Evolutionary conservation across 2,329 filamentous ascomycete genomes (phyloP).

Genomic region (Sphaceloma murrayae): DNA sequence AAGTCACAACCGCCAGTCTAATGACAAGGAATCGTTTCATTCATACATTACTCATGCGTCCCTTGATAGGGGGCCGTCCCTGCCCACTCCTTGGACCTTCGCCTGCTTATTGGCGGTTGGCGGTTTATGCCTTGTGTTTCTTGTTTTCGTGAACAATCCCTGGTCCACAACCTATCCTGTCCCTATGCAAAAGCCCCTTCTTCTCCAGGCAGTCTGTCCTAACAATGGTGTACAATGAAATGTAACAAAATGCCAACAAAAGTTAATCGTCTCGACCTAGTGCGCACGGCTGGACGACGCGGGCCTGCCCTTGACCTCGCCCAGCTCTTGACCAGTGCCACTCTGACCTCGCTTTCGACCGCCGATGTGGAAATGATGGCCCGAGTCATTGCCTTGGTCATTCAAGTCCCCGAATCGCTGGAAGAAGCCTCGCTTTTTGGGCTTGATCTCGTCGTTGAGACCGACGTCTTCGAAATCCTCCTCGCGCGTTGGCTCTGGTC

Average conservation of each 20-base stretch:
- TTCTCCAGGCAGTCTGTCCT: background rate
- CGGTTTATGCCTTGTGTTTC: no score
- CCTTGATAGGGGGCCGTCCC: no score
- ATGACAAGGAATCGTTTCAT: conserved; percentile 2
- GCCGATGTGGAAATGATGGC: conserved; percentile 44
- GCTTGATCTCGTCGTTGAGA: conserved; percentile 63
- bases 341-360: conserved; percentile 64
- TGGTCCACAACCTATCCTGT: background rate
- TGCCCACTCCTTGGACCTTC: background rate
- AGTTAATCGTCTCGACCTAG: background rate
- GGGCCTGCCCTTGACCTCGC: conserved; percentile 41
- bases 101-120: no score
- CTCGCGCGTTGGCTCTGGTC: conserved; percentile 39
- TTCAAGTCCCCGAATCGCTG: conserved; percentile 61
- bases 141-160: no score
- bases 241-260: background rate
- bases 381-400: conserved; percentile 31
- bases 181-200: conserved; percentile 4
- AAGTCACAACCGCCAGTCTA: no score
- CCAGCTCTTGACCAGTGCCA: conserved; percentile 62
- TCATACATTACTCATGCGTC: conserved; percentile 12
- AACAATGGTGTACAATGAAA: conserved; percentile 11
- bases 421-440: conserved; percentile 72
- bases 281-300: conserved; percentile 1
- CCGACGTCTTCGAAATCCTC: conserved; percentile 87